phyloP scores from a whole-genome alignment of 192 early-diverging fungal species.

The Chytriomyces sp. region DNA sequence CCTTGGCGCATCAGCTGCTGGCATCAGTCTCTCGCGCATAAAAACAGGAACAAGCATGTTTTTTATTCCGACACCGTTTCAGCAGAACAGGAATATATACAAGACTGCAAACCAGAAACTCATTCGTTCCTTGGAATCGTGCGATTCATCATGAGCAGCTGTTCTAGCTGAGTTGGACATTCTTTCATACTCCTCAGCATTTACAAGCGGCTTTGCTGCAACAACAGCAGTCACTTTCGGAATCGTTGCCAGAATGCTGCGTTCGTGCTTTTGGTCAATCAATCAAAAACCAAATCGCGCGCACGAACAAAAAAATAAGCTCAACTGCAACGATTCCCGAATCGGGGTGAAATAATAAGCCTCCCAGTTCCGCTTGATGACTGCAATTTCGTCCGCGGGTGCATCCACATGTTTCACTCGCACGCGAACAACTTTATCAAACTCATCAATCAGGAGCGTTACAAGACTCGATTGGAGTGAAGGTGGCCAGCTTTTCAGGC shows the following conservation, averaged over 20 bases:
- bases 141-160: background rate
- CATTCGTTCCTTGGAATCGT: background rate
- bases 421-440: conserved; percentile 65
- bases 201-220: background rate
- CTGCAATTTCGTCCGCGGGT: conserved; percentile 83
- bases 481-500: conserved; percentile 56
- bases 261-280: background rate
- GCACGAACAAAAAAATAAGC: background rate
- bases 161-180: too few species aligned
- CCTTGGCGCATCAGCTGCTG: background rate
- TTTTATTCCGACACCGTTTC: background rate
- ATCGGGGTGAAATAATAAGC: conserved; percentile 74
- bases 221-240: conserved; percentile 4
- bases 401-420: conserved; percentile 78
- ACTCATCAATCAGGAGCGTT: conserved; percentile 73
- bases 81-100: background rate
- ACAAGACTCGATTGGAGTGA: conserved; percentile 63
- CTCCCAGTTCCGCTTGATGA: conserved; percentile 83
- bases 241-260: background rate
- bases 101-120: background rate
- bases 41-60: background rate
- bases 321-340: conserved; percentile 14
- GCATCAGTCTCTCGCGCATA: background rate
- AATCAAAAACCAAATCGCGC: background rate
- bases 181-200: background rate